phyloP scores from a whole-genome alignment of 2,329 filamentous ascomycete species.

The Leptographium radiaticola region DNA sequence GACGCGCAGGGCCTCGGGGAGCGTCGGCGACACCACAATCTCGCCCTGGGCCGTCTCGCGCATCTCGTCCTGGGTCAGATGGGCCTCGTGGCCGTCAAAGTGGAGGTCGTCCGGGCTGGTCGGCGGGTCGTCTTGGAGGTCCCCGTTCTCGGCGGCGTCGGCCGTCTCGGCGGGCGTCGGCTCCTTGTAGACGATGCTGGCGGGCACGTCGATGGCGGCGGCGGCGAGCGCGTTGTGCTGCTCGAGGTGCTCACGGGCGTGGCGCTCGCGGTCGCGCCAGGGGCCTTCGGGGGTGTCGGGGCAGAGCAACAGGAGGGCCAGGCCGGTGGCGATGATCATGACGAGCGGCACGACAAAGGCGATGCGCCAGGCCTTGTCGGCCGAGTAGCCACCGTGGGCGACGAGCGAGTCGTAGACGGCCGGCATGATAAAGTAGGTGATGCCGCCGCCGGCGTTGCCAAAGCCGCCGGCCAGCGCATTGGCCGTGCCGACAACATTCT shows the following conservation, averaged over 20 bases:
- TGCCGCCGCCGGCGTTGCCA: constrained; percentile 78
- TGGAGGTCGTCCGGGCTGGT: neutral
- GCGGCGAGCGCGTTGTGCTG: constrained; percentile 25
- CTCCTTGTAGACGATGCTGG: constrained; percentile 29
- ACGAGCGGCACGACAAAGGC: constrained; percentile 76
- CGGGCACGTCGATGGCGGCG: constrained; percentile 29
- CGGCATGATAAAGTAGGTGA: constrained; percentile 91
- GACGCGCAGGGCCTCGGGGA: constrained; percentile 31
- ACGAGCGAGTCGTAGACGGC: constrained; percentile 73
- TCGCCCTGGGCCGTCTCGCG: constrained; percentile 41
- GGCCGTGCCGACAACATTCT: constrained; percentile 78
- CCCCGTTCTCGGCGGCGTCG: neutral
- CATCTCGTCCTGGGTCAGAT: constrained; percentile 35
- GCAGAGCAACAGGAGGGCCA: constrained; percentile 60
- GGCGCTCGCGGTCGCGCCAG: constrained; percentile 60
- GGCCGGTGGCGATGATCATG: constrained; percentile 52
- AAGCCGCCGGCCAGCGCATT: constrained; percentile 76
- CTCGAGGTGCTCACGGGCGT: constrained; percentile 38
- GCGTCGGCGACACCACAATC: constrained; percentile 38
- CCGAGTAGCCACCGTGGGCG: constrained; percentile 39
- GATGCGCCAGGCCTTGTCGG: constrained; percentile 68
- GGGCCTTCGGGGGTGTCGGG: constrained; percentile 72
- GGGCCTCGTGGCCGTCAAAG: constrained; percentile 27
- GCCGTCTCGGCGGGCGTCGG: neutral
- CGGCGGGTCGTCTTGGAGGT: neutral